These are phyloP conservation scores for Peterozyma toletana DNA, from an alignment of 805 yeast genomes.

Conservation along the genomic window DNA sequence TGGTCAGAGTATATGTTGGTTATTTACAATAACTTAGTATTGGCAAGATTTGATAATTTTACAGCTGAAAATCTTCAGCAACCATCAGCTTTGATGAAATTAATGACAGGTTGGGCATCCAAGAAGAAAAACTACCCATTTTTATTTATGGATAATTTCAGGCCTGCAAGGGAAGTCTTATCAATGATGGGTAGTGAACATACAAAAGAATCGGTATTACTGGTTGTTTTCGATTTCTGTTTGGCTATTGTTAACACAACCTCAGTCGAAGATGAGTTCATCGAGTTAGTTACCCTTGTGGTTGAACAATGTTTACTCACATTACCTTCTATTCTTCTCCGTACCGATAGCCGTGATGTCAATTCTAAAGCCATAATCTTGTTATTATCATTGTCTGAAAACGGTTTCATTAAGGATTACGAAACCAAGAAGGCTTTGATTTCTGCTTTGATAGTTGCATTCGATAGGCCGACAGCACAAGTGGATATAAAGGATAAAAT, in stretches of 20 bases:
- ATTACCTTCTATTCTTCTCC: conserved; percentile 42
- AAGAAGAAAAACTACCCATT: conserved; percentile 38
- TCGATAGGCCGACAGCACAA: conserved; percentile 49
- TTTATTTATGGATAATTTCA: conserved; percentile 46
- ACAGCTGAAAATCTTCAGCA: conserved; percentile 76
- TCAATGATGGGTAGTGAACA: conserved; percentile 42
- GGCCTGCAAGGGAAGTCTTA: conserved; percentile 50
- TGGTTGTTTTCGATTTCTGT: conserved; percentile 47
- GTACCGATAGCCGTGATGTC: conserved; percentile 34
- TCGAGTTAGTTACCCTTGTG: conserved; percentile 43
- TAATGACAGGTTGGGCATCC: conserved; percentile 55
- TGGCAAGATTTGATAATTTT: conserved; percentile 62
- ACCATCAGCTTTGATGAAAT: conserved; percentile 67
- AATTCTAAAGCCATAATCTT: conserved; percentile 46
- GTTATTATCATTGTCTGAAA: conserved; percentile 44
- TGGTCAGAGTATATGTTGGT: conserved; percentile 50
- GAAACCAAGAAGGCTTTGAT: conserved; percentile 47
- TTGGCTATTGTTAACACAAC: conserved; percentile 35
- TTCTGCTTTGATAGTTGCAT: conserved; percentile 47
- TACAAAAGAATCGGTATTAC: conserved; percentile 62
- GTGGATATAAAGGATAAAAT: conserved; percentile 46
- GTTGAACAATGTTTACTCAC: conserved; percentile 49
- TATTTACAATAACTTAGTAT: conserved; percentile 47
- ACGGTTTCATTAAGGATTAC: conserved; percentile 49
- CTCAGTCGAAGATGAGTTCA: conserved; percentile 34